Conservation (phyloP, 805 yeast species). For the Suhomyces pyralidae region DNA sequence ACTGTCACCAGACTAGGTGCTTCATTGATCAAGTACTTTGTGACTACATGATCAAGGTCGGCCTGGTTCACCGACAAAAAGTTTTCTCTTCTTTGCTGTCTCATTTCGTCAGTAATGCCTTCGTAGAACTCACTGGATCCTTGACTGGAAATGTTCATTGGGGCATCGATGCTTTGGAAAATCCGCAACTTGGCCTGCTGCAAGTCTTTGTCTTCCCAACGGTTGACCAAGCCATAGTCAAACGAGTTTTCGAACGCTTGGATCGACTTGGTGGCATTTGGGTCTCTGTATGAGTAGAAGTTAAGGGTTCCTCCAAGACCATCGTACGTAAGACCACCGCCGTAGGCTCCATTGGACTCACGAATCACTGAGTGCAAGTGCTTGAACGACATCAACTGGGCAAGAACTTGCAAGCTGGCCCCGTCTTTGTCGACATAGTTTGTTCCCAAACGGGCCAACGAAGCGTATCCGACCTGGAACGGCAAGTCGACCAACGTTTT, state of each 20-base stretch:
- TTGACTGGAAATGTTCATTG: slow-evolving; percentile 74
- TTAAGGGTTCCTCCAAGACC: slow-evolving; percentile 77
- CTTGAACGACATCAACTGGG: slow-evolving; percentile 78
- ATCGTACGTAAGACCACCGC: slow-evolving; percentile 87
- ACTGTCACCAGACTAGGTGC: slow-evolving; percentile 34
- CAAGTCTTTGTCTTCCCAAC: slow-evolving; percentile 65
- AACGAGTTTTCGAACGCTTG: slow-evolving; percentile 49
- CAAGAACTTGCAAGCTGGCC: slow-evolving; percentile 77
- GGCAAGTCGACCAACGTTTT: slow-evolving; percentile 66
- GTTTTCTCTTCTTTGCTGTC: slow-evolving; percentile 73
- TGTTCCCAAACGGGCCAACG: slow-evolving; percentile 64
- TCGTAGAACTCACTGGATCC: slow-evolving; percentile 65
- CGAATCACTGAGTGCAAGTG: slow-evolving; percentile 85
- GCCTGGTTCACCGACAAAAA: slow-evolving; percentile 61
- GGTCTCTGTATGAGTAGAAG: slow-evolving; percentile 91
- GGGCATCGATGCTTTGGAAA: slow-evolving; percentile 91
- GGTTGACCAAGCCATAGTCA: slow-evolving; percentile 21
- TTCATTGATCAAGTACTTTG: slow-evolving; percentile 51
- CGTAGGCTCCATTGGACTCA: slow-evolving; percentile 97
- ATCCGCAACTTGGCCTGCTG: slow-evolving; percentile 88
- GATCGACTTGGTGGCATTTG: slow-evolving; percentile 72
- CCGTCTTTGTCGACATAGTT: slow-evolving; percentile 70
- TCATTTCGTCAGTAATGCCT: slow-evolving; percentile 73
- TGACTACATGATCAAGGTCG: slow-evolving; percentile 66
- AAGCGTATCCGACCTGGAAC: slow-evolving; percentile 83